phyloP scores from a whole-genome alignment of 306 rosid genomes.

The Medicago arabica region DNA sequence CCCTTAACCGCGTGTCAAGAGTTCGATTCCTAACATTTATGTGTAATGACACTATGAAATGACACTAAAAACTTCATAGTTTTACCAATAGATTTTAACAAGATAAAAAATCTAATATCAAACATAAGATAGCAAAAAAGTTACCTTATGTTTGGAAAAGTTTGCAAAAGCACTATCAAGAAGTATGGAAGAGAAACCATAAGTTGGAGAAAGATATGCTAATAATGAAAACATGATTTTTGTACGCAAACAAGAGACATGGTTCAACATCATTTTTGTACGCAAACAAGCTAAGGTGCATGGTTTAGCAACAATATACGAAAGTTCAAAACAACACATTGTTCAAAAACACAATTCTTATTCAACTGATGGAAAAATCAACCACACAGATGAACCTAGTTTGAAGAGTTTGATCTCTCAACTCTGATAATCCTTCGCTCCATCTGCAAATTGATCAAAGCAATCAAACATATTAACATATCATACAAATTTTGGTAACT shows the following conservation, averaged over 20 bases:
- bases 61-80: too few relatives aligned
- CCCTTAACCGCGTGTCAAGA: too few relatives aligned
- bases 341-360: neutral
- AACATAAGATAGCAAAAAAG: too few relatives aligned
- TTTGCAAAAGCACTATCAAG: neutral
- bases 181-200: too few relatives aligned
- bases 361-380: constrained; percentile 24
- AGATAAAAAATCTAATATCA: neutral
- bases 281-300: neutral
- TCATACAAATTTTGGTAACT: neutral
- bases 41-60: too few relatives aligned
- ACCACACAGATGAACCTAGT: constrained; percentile 18
- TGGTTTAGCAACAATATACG: neutral
- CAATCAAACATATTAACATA: constrained; percentile 9
- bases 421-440: constrained; percentile 54
- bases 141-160: neutral
- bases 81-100: too few relatives aligned
- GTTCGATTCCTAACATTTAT: too few relatives aligned
- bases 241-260: too few relatives aligned
- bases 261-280: neutral
- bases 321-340: neutral
- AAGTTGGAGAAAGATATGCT: too few relatives aligned
- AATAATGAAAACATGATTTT: too few relatives aligned
- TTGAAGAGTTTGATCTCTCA: constrained; percentile 20
- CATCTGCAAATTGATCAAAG: constrained; percentile 50